Conservation (phyloP, 345 rosid genomes). For the Tarenaya hassleriana region DNA sequence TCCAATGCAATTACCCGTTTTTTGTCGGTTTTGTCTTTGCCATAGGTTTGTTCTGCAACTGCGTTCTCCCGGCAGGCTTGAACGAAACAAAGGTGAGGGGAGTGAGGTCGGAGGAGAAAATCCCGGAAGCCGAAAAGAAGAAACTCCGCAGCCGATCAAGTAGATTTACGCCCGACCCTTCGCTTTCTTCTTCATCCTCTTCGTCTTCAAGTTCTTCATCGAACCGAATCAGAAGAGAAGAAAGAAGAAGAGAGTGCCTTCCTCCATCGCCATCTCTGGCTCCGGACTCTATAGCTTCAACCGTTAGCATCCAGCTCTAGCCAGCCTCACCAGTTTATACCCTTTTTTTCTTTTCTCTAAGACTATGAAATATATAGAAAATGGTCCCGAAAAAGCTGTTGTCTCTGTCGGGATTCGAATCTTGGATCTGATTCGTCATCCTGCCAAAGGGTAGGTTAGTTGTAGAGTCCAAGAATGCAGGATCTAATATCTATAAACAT, state of each 20-base stretch:
- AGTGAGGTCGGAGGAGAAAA: conserved; percentile 38
- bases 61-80: conserved; percentile 82
- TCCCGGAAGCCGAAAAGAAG: conserved; percentile 56
- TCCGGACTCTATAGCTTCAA: conserved; percentile 32
- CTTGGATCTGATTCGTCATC: too few relatives aligned
- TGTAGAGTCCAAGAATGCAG: too few relatives aligned
- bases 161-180: conserved; percentile 39
- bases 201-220: conserved; percentile 41
- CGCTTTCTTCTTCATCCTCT: conserved; percentile 56
- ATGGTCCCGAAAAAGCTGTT: neutral
- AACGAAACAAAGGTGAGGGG: conserved; percentile 64
- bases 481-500: too few relatives aligned
- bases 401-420: too few relatives aligned
- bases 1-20: too few relatives aligned
- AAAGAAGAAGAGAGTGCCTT: conserved; percentile 49
- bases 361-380: neutral
- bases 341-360: neutral
- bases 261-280: conserved; percentile 55
- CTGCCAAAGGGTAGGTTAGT: too few relatives aligned
- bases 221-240: conserved; percentile 50
- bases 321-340: conserved; percentile 7
- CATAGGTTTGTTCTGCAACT: conserved; percentile 80
- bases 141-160: conserved; percentile 60
- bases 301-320: too few relatives aligned
- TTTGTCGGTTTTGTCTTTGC: neutral